phyloP scores from a whole-genome alignment of 768 basidiomycete species.

The Podaxis carcinomalis region DNA sequence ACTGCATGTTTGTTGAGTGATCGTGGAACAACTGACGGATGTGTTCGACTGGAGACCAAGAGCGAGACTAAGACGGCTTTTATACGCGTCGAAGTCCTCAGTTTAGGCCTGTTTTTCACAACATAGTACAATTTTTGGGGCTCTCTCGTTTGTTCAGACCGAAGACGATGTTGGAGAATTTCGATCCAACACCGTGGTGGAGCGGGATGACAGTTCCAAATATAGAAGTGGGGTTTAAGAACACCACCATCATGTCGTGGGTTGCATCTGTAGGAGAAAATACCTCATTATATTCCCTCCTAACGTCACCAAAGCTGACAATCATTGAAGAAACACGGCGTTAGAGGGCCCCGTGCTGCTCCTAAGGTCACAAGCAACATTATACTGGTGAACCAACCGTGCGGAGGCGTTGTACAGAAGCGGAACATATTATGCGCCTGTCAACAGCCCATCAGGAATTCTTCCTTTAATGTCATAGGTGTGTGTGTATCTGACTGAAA shows the following conservation, averaged over 20 bases:
- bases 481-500: neutral
- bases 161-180: neutral
- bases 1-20: conserved; percentile 16
- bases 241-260: neutral
- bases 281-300: conserved; percentile 14
- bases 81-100: neutral
- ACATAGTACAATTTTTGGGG: neutral
- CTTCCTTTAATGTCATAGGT: neutral
- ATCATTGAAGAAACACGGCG: neutral
- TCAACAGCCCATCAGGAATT: neutral
- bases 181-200: neutral
- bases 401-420: neutral
- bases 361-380: neutral
- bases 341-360: neutral
- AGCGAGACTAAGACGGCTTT: neutral
- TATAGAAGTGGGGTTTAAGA: neutral
- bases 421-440: neutral
- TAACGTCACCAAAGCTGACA: neutral
- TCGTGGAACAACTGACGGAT: conserved; percentile 11
- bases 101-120: neutral
- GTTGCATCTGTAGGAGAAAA: neutral
- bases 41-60: conserved; percentile 16
- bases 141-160: neutral
- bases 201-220: conserved; percentile 2
- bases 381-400: neutral